phyloP scores from a whole-genome alignment of 2,329 filamentous ascomycete species.

The Neocucurbitaria cava region DNA sequence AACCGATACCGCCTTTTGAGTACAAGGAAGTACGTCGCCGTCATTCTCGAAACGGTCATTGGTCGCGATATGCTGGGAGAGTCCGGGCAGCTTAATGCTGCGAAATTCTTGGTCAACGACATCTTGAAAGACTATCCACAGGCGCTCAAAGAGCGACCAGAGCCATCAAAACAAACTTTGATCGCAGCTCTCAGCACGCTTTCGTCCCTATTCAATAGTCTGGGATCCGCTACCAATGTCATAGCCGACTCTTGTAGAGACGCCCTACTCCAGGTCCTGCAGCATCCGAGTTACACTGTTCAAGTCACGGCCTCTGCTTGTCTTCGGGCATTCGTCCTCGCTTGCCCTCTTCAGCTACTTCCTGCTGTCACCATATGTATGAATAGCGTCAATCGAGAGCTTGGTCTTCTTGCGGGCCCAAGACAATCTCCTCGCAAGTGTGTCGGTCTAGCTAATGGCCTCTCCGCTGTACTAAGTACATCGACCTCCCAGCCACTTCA shows the following conservation, averaged over 20 bases:
- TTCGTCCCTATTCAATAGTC: conserved; percentile 75
- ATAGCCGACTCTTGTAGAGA: conserved; percentile 87
- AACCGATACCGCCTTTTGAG: conserved; percentile 89
- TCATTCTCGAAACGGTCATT: conserved; percentile 82
- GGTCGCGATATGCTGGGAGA: conserved; percentile 85
- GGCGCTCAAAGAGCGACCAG: conserved; percentile 81
- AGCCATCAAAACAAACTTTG: conserved; percentile 86
- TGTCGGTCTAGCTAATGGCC: conserved; percentile 87
- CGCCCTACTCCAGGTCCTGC: conserved; percentile 84
- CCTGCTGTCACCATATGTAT: conserved; percentile 94
- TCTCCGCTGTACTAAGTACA: conserved; percentile 89
- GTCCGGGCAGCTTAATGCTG: conserved; percentile 83
- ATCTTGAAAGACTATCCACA: conserved; percentile 95
- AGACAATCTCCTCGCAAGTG: conserved; percentile 83
- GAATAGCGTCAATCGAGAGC: conserved; percentile 89
- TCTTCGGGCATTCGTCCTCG: conserved; percentile 84
- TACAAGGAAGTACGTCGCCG: conserved; percentile 82
- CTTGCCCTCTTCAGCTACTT: conserved; percentile 89
- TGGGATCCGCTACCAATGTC: conserved; percentile 81
- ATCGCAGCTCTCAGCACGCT: conserved; percentile 81
- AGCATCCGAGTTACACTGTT: conserved; percentile 95
- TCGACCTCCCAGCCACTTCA: conserved; percentile 88
- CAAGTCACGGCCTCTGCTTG: conserved; percentile 89
- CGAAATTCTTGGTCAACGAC: conserved; percentile 82
- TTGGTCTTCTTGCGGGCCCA: conserved; percentile 76